phyloP scores from a whole-genome alignment of 371 early-diverging fungal species.

The Syncephalastrum monosporum region DNA sequence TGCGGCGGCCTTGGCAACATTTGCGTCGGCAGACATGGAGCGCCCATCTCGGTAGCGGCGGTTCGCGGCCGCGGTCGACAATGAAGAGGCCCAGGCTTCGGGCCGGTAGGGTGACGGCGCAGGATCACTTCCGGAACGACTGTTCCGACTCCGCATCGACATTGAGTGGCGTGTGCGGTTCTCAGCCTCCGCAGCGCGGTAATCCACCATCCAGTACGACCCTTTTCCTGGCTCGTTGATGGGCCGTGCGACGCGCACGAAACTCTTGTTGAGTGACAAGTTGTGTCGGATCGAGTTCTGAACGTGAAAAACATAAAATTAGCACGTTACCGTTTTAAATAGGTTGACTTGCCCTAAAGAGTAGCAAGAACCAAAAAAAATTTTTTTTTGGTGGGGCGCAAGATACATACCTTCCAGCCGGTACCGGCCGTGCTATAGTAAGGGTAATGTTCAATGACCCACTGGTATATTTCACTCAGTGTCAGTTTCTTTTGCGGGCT shows the following conservation, averaged over 20 bases:
- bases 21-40: conserved; percentile 22
- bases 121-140: conserved; percentile 32
- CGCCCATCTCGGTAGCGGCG: conserved; percentile 21
- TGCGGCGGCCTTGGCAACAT: conserved; percentile 6
- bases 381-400: conserved; percentile 67
- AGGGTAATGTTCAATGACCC: conserved; percentile 74
- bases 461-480: conserved; percentile 86
- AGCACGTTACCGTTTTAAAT: conserved; percentile 76
- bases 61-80: neutral
- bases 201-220: conserved; percentile 89
- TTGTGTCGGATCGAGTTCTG: conserved; percentile 99
- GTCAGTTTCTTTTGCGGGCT: conserved; percentile 74
- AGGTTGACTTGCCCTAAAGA: conserved; percentile 49
- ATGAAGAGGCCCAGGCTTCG: conserved; percentile 21
- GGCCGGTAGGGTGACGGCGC: conserved; percentile 29
- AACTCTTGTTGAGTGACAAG: conserved; percentile 93
- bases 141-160: conserved; percentile 22
- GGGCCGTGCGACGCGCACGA: conserved; percentile 88
- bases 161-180: conserved; percentile 18
- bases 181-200: conserved; percentile 33
- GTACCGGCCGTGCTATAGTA: conserved; percentile 71
- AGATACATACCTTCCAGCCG: conserved; percentile 74
- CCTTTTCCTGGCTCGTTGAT: conserved; percentile 96
- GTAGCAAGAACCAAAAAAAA: conserved; percentile 54
- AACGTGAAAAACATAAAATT: conserved; percentile 7